Base-by-base conservation (phyloP, 768 basidiomycete genomes). In the Boletus eberwhitei region DNA sequence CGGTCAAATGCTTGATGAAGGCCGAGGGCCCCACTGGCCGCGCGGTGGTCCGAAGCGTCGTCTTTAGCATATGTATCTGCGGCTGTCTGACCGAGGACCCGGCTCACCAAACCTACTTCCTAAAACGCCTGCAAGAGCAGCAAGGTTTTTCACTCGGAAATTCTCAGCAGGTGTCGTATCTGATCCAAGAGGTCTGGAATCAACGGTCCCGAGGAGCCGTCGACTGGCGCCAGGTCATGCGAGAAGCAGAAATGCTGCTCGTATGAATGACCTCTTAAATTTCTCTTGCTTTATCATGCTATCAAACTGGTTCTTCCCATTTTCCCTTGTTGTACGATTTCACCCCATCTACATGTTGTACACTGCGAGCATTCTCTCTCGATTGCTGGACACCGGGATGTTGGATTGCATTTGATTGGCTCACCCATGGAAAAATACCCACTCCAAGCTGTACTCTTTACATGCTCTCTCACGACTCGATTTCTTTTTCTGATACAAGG, bases 41-140 rank as follows among this genome's bases (percentile, higher is more conserved):
- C 40, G 76, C 79, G 14, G 85, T 91, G 26, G 79, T 90, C 53
- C 77, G 88, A 37, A 88, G 85, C 71, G 89, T 88, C 26, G 87
- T 91, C 60, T 90, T 91, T 62, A 80, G 82, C 42, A 83, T 89
- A 54, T 90, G 85, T 63, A 79, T 93, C 48, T 82, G 82, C 56
- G 88, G 88, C 1, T 83, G 79, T 59, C 77, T 91, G 48, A 84
- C 86, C 57, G 82, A 85, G 64, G 73, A 81, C 48, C 49, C 54
- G 35, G 4, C 50, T 1, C 72, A 83, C 56, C 79, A 78, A 48
- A 39, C 55, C 3, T 73, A 75, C 57, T 72, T 91, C 14, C 59
- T 71, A 24, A 59, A 61, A 11, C 71, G 78, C 42, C 73, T 93
- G 40, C 63, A 76, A 50, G 77, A 77, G 50, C 81, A 85, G 62